Evolutionary conservation across 129 eudicot species (phyloP).

Genomic region (Heracleum sosnowskyi): DNA sequence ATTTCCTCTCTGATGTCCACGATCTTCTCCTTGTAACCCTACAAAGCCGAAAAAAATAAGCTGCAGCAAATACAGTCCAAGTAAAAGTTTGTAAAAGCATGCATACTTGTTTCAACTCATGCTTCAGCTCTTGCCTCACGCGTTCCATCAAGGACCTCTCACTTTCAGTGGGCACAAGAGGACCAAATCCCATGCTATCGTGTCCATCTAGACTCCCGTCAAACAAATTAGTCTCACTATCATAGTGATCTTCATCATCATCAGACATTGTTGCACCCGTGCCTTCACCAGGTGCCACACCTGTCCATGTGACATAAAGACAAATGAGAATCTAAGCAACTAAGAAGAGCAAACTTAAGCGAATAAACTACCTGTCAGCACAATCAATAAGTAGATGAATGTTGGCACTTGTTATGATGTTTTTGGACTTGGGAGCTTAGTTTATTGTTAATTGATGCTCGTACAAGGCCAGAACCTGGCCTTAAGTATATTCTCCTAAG

Average conservation of each 20-base stretch:
- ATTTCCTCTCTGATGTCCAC: constrained; percentile 86
- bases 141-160: constrained; percentile 89
- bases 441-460: too few species aligned
- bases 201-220: constrained; percentile 77
- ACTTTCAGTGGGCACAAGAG: constrained; percentile 74
- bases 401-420: too few species aligned
- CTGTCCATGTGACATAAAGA: constrained; percentile 23
- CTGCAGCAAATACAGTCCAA: background rate
- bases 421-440: too few species aligned
- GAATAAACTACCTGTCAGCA: background rate
- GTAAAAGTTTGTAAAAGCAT: background rate
- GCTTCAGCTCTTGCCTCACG: constrained; percentile 81
- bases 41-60: background rate
- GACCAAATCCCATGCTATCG: constrained; percentile 82
- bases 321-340: background rate
- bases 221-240: constrained; percentile 63
- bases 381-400: too few species aligned
- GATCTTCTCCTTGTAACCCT: constrained; percentile 86
- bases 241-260: constrained; percentile 75
- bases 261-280: constrained; percentile 94
- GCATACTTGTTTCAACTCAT: constrained; percentile 69
- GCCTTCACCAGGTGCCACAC: constrained; percentile 91
- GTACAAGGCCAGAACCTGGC: too few species aligned
- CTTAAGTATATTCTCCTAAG: too few species aligned
- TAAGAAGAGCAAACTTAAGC: background rate